These are phyloP conservation scores for Alternaria incomplexa DNA, from an alignment of 2,329 filamentous ascomycete genomes.

Conservation along the genomic window DNA sequence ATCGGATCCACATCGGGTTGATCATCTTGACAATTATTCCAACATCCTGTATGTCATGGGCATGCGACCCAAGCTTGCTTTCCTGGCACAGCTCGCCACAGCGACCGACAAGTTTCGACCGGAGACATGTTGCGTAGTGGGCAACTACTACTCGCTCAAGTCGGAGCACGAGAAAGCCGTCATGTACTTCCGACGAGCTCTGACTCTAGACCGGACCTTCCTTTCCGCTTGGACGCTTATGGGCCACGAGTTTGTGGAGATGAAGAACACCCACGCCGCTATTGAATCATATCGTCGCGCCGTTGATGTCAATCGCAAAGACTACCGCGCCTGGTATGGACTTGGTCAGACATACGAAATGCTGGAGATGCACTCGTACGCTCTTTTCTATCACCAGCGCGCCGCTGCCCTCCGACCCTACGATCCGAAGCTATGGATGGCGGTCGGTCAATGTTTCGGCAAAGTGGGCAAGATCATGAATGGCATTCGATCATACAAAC, in stretches of 20 bases:
- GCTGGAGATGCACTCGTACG: slow-evolving; percentile 96
- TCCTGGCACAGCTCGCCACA: slow-evolving; percentile 88
- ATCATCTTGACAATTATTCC: slow-evolving; percentile 93
- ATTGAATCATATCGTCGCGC: slow-evolving; percentile 96
- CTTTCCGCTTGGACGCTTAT: slow-evolving; percentile 97
- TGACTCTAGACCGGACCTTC: slow-evolving; percentile 88
- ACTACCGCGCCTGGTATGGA: slow-evolving; percentile 98
- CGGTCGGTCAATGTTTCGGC: slow-evolving; percentile 88
- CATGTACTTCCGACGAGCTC: slow-evolving; percentile 92
- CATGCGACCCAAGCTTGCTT: slow-evolving; percentile 85
- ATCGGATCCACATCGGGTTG: slow-evolving; percentile 74
- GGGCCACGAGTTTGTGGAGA: slow-evolving; percentile 98
- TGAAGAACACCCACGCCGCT: slow-evolving; percentile 97
- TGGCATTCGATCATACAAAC: slow-evolving; percentile 93
- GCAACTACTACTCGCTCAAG: slow-evolving; percentile 94
- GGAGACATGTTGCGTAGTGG: slow-evolving; percentile 94
- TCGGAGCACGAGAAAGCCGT: slow-evolving; percentile 98
- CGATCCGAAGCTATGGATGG: slow-evolving; percentile 99
- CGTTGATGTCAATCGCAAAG: slow-evolving; percentile 92
- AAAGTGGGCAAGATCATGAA: slow-evolving; percentile 88
- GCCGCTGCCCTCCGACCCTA: slow-evolving; percentile 91
- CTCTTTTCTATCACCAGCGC: slow-evolving; percentile 96
- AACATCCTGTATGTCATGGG: slow-evolving; percentile 97
- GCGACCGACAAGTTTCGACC: slow-evolving; percentile 94
- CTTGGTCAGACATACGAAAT: slow-evolving; percentile 97